Conservation (phyloP, 2,329 filamentous ascomycete species). For the Rutstroemia sp. region DNA sequence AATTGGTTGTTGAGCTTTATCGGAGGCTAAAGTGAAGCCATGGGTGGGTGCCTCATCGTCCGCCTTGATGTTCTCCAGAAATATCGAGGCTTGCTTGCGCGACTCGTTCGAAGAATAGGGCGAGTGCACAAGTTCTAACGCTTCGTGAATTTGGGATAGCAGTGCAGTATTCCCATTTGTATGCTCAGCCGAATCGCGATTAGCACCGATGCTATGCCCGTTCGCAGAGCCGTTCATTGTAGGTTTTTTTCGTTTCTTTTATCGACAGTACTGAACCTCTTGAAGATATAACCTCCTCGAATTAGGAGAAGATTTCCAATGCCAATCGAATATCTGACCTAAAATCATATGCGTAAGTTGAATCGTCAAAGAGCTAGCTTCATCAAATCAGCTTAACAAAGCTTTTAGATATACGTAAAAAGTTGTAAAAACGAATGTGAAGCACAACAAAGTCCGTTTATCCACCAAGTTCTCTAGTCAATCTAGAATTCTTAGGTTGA, state of each 20-base stretch:
- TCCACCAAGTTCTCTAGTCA: too few relatives aligned
- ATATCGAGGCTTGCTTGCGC: conserved; percentile 74
- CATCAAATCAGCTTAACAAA: conserved; percentile 1
- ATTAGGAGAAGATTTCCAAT: background rate
- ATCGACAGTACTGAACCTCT: background rate
- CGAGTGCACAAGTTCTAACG: conserved; percentile 81
- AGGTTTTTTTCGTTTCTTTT: background rate
- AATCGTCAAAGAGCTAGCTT: conserved; percentile 2
- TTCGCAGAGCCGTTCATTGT: conserved; percentile 25
- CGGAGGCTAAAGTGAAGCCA: conserved; percentile 75
- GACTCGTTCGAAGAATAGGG: conserved; percentile 72
- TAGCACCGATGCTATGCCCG: conserved; percentile 12
- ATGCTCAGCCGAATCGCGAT: conserved; percentile 19
- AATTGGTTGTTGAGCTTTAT: conserved; percentile 66
- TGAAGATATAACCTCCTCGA: background rate
- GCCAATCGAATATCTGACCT: background rate
- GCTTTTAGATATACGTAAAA: background rate
- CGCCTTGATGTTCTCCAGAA: conserved; percentile 79
- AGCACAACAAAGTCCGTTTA: background rate
- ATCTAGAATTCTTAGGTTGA: background rate
- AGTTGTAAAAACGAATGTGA: background rate
- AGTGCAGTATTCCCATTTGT: conserved; percentile 36
- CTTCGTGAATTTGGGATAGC: conserved; percentile 68
- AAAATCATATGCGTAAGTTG: background rate
- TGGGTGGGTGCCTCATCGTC: conserved; percentile 73